Base-by-base conservation (phyloP, 306 rosid genomes). In the Mimosa pudica region DNA sequence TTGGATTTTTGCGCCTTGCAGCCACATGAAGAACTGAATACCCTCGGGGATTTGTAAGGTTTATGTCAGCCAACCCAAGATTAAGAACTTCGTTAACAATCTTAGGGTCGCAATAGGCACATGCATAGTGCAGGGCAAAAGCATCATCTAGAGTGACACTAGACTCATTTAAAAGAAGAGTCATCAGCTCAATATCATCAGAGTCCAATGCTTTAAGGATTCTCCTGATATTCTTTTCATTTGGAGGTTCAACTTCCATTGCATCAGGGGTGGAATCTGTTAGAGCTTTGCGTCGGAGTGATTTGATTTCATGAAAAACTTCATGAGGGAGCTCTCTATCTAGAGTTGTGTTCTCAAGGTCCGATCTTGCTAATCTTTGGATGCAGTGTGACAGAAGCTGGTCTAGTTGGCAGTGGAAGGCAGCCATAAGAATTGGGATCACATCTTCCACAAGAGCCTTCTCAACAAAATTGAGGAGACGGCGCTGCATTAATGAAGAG, bases 391-490 rank as follows among this genome's bases (percentile, higher is more conserved):
- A 18, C 79, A 38, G 86, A 73, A 96, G 96, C 81, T 82, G 96
- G 44, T 45, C 83, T 80, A 90, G 79, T 68, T 90, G 85, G 86
- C 89, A 93, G 81, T 87, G 86, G 78, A 82, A 84, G 57, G 96
- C 92, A 69, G 86, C 96, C 63, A 82, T 36, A 47, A 93, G 93
- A 81, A 96, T 90, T 13, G 93, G 92, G 54, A 96, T 82, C 63
- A 93, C 88, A 54, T 93, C 99, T 87, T 96, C 98, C 68, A 89
- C 97, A 71, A 86, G 73, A 45, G 98, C 97, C 87, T 91, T 96
- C 81, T 87, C 99, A 3, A 93, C 88, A 70, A 91, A 93, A 83
- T 90, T 88, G 52, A 85, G 79, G 73, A 96, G 98, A 41, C 86
- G 92, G 36, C 96, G 87, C 99, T 96, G 85, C 90, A 91, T 77